Evolutionary conservation across 345 rosid species (phyloP).

Genomic region (Aquilaria malaccensis): DNA sequence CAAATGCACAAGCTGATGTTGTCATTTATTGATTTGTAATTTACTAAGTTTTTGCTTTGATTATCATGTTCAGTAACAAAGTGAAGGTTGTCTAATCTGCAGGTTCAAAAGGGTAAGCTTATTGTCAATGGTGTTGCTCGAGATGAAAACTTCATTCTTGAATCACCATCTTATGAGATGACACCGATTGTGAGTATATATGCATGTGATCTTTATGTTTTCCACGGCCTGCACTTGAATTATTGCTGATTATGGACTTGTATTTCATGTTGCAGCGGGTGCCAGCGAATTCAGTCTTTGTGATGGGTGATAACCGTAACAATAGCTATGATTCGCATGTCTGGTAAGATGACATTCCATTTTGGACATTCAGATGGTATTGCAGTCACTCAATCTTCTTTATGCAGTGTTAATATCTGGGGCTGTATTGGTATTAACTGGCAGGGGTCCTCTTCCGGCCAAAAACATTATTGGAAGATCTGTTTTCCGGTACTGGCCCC

Average conservation of each 20-base stretch:
- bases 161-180: slow-evolving; percentile 81
- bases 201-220: neutral
- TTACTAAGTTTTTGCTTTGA: neutral
- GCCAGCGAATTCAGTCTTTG: slow-evolving; percentile 78
- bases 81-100: slow-evolving; percentile 8
- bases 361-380: neutral
- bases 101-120: slow-evolving; percentile 76
- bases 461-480: slow-evolving; percentile 94
- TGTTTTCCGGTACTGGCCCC: slow-evolving; percentile 89
- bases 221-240: neutral
- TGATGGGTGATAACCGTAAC: slow-evolving; percentile 98
- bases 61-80: neutral
- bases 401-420: slow-evolving; percentile 2
- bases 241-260: neutral
- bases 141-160: slow-evolving; percentile 59
- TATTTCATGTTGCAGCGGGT: slow-evolving; percentile 40
- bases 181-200: slow-evolving; percentile 55
- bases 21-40: neutral
- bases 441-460: slow-evolving; percentile 88
- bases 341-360: slow-evolving; percentile 42
- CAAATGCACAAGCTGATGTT: too few relatives aligned
- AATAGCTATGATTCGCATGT: slow-evolving; percentile 94
- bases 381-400: slow-evolving; percentile 1
- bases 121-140: slow-evolving; percentile 64
- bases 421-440: slow-evolving; percentile 9